A percentile compares a stretch with the other conserved stretches of the same genome.
These are phyloP conservation scores for Microcos paniculata DNA, from an alignment of 345 rosid species.

Conservation along the genomic window DNA sequence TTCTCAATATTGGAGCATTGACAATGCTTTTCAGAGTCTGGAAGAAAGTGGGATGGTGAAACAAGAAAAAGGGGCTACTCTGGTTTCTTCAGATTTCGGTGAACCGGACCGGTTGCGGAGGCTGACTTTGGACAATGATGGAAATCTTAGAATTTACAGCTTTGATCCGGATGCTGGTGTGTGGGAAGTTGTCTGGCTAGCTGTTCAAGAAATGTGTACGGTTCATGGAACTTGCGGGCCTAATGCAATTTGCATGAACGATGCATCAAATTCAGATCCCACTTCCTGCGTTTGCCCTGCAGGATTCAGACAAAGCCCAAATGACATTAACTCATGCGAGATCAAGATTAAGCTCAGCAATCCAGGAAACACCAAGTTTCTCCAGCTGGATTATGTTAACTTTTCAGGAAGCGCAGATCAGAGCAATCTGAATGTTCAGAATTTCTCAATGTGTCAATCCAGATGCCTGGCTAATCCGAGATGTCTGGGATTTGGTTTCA, in stretches of 20 bases:
- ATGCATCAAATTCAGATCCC: constrained; percentile 25
- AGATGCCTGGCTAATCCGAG: constrained; percentile 24
- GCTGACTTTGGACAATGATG: constrained; percentile 49
- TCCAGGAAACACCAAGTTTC: constrained; percentile 33
- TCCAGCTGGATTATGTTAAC: constrained; percentile 62
- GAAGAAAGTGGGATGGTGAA: constrained; percentile 22
- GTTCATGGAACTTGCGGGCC: constrained; percentile 50
- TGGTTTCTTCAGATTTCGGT: constrained; percentile 40
- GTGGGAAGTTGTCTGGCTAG: constrained; percentile 54
- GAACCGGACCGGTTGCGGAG: constrained; percentile 23
- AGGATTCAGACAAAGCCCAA: constrained; percentile 30
- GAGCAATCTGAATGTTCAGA: constrained; percentile 17
- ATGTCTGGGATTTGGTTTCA: constrained; percentile 58
- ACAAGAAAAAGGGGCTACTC: neutral
- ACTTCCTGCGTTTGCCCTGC: constrained; percentile 54
- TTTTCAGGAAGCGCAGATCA: constrained; percentile 45
- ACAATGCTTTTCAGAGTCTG: constrained; percentile 16
- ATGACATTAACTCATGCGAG: constrained; percentile 25
- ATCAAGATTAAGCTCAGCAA: constrained; percentile 28
- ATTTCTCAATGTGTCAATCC: constrained; percentile 37
- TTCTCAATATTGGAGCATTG: constrained; percentile 33
- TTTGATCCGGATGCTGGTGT: neutral
- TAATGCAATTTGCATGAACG: constrained; percentile 50
- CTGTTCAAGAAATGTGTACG: constrained; percentile 46
- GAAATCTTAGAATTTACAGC: constrained; percentile 47